These are phyloP conservation scores for Warburgia ugandensis DNA, from an alignment of 164 flowering plant genomes.

Conservation along the genomic window DNA sequence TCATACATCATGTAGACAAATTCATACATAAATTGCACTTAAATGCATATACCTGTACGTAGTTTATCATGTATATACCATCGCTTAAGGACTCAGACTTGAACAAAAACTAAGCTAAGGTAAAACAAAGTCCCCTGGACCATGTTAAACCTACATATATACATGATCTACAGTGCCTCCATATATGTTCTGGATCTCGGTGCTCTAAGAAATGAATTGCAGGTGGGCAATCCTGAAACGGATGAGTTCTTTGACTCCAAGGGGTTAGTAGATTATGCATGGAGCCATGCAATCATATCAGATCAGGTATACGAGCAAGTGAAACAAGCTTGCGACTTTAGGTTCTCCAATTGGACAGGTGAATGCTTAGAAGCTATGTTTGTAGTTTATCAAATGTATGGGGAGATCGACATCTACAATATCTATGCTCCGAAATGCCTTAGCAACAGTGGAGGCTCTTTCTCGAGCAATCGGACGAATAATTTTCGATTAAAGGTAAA, in stretches of 20 bases:
- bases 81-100: no score
- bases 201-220: not conserved
- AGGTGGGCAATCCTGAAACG: constrained; percentile 74
- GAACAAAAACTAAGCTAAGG: no score
- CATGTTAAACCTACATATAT: no score
- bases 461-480: not conserved
- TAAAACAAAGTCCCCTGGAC: no score
- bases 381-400: constrained; percentile 24
- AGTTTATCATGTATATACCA: no score
- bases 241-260: constrained; percentile 44
- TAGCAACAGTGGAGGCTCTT: constrained; percentile 4
- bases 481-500: not conserved
- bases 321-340: constrained; percentile 45
- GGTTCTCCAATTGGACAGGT: constrained; percentile 22
- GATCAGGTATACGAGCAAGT: constrained; percentile 33
- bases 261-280: constrained; percentile 58
- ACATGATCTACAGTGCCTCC: no score
- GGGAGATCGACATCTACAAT: constrained; percentile 57
- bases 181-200: not conserved
- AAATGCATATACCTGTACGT: no score
- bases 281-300: constrained; percentile 65
- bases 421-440: constrained; percentile 55
- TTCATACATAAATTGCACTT: no score
- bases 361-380: constrained; percentile 33
- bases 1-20: not conserved